A percentile compares a stretch with the other conserved stretches of the same genome.
Conservation (phyloP, 257 asterid genomes). For the Euphrasia confusa region DNA sequence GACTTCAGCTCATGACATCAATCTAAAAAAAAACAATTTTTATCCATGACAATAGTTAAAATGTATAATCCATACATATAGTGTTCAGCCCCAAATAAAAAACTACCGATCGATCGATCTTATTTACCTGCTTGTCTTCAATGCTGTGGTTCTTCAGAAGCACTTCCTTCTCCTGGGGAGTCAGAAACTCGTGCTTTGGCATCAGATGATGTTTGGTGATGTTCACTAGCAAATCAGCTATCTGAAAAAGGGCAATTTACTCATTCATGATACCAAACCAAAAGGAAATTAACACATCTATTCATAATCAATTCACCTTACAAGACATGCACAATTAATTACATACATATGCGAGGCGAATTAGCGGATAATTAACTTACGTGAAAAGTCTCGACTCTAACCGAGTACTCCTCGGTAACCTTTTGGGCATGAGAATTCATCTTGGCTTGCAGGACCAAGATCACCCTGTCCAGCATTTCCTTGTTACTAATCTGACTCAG, state of each 20-base stretch:
- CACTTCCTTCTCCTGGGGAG: conserved; percentile 35
- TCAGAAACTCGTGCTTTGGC: conserved; percentile 37
- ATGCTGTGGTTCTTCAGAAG: conserved; percentile 32
- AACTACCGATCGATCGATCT: not conserved
- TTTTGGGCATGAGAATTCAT: conserved; percentile 41
- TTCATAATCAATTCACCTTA: too few relatives aligned
- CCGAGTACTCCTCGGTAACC: conserved; percentile 35
- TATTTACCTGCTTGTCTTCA: conserved; percentile 39
- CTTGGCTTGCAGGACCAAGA: conserved; percentile 42
- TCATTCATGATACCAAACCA: conserved; percentile 3
- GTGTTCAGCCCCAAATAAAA: not conserved
- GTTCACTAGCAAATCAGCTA: conserved; percentile 41
- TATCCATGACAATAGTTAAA: not conserved
- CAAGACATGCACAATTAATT: too few relatives aligned
- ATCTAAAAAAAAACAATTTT: not conserved
- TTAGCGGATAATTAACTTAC: too few relatives aligned
- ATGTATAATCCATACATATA: not conserved
- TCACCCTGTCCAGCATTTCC: conserved; percentile 40
- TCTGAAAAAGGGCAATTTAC: conserved; percentile 32
- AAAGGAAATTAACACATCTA: not conserved
- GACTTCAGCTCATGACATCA: not conserved
- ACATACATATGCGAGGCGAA: not conserved
- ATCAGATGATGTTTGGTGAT: conserved; percentile 34
- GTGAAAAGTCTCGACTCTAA: conserved; percentile 40
- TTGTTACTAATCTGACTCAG: conserved; percentile 36